phyloP scores from a whole-genome alignment of 345 rosid genomes.

The Raphanus raphanistrum region DNA sequence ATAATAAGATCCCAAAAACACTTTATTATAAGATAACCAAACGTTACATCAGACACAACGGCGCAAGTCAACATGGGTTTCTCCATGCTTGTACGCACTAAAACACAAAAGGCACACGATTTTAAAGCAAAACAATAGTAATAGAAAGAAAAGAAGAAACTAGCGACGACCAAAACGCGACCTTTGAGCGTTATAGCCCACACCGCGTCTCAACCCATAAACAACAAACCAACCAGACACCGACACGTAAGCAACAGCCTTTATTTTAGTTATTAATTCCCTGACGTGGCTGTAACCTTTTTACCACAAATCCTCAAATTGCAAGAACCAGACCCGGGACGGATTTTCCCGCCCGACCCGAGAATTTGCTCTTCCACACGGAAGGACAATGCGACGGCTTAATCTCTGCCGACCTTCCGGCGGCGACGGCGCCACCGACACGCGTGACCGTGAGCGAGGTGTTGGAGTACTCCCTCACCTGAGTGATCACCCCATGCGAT shows the following conservation, averaged over 20 bases:
- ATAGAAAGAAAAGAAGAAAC: not conserved
- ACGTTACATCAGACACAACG: constrained; percentile 20
- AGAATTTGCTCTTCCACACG: constrained; percentile 85
- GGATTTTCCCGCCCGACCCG: constrained; percentile 72
- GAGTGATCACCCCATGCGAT: constrained; percentile 87
- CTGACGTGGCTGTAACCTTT: constrained; percentile 24
- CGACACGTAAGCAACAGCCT: constrained; percentile 30
- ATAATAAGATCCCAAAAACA: constrained; percentile 21
- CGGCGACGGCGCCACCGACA: constrained; percentile 44
- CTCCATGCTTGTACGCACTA: constrained; percentile 30
- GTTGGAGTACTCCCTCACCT: constrained; percentile 90
- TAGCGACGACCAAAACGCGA: constrained; percentile 29
- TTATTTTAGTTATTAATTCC: constrained; percentile 23
- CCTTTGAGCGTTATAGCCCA: not conserved
- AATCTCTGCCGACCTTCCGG: constrained; percentile 43
- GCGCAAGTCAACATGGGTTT: constrained; percentile 18
- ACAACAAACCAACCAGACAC: constrained; percentile 24
- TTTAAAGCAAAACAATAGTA: not conserved
- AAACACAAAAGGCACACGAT: constrained; percentile 23
- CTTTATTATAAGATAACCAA: constrained; percentile 7
- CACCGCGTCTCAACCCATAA: constrained; percentile 35
- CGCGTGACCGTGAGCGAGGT: constrained; percentile 90
- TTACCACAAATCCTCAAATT: constrained; percentile 31
- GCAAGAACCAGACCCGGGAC: constrained; percentile 95
- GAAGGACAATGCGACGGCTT: constrained; percentile 56